A percentile compares a stretch with the other conserved stretches of the same genome.
Conservation (phyloP, 1,284 basidiomycete species). For the Papiliotrema laurentii region DNA sequence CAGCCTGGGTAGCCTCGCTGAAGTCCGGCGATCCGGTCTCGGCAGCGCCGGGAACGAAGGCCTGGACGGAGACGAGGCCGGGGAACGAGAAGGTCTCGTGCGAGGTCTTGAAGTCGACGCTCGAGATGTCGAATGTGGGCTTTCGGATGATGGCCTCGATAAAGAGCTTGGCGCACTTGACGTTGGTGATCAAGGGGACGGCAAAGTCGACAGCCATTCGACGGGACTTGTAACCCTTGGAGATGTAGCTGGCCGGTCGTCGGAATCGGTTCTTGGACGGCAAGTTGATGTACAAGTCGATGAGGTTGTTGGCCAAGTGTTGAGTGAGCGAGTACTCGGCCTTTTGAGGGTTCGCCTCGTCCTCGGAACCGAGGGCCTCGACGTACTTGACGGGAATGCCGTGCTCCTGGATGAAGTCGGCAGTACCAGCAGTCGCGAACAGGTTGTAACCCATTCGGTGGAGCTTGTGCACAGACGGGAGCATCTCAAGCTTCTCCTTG, state of each 20-base stretch:
- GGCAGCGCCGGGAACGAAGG: constrained; percentile 73
- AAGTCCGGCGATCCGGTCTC: constrained; percentile 62
- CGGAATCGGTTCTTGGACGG: constrained; percentile 98
- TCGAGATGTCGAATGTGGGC: constrained; percentile 78
- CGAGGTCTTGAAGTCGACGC: constrained; percentile 91
- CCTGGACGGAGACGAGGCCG: constrained; percentile 81
- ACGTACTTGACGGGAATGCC: constrained; percentile 68
- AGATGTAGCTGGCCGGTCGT: constrained; percentile 92
- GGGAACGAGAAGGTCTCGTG: constrained; percentile 88
- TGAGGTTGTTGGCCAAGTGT: constrained; percentile 90
- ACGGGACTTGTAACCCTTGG: constrained; percentile 93
- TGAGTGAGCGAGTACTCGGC: constrained; percentile 93
- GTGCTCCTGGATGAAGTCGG: constrained; percentile 81
- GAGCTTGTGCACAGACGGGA: constrained; percentile 96
- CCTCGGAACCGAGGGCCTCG: constrained; percentile 74
- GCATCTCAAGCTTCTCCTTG: constrained; percentile 95
- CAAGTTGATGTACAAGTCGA: constrained; percentile 98
- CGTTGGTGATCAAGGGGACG: constrained; percentile 94
- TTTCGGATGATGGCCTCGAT: constrained; percentile 91
- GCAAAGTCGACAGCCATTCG: constrained; percentile 99
- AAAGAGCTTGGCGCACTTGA: constrained; percentile 97
- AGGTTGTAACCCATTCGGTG: constrained; percentile 91
- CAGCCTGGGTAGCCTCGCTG: constrained; percentile 66
- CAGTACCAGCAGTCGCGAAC: constrained; percentile 94
- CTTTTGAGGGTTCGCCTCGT: constrained; percentile 69